Evolutionary conservation across 768 basidiomycete species (phyloP).

Genomic region (Termitomyces sp.): DNA sequence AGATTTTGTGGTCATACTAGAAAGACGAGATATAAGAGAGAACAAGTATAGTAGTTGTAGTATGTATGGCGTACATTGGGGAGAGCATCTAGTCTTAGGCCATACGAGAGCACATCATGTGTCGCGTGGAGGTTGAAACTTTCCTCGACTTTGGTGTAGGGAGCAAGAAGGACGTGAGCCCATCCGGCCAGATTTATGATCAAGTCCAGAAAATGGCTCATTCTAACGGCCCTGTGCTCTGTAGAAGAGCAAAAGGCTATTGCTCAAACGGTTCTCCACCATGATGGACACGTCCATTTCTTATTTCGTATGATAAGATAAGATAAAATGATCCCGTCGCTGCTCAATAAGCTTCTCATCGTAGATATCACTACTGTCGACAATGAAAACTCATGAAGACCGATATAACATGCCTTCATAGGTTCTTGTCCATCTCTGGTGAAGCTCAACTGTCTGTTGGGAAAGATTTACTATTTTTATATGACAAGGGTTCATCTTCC

Average conservation of each 20-base stretch:
- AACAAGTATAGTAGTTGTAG: not conserved
- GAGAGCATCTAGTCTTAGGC: conserved; percentile 38
- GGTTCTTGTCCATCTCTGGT: not conserved
- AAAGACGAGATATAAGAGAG: not conserved
- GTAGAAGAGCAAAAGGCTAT: not conserved
- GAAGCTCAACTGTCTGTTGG: not conserved
- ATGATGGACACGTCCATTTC: not conserved
- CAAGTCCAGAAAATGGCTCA: conserved; percentile 35
- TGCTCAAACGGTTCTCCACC: not conserved
- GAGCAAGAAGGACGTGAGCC: conserved; percentile 70
- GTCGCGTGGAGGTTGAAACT: conserved; percentile 91
- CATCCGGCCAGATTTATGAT: conserved; percentile 47
- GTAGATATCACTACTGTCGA: not conserved
- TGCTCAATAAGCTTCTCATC: not conserved
- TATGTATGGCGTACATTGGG: conserved; percentile 37
- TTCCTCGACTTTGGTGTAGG: conserved; percentile 97
- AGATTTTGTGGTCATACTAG: conserved; percentile 83
- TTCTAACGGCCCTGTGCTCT: not conserved
- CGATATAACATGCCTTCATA: not conserved
- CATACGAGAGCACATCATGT: conserved; percentile 84
- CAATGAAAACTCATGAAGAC: not conserved
- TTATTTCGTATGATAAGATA: not conserved
- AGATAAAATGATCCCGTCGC: not conserved
- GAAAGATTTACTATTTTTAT: not conserved
- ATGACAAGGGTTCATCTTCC: not conserved